Conservation (phyloP, 306 rosid species). For the Glycine soja region DNA sequence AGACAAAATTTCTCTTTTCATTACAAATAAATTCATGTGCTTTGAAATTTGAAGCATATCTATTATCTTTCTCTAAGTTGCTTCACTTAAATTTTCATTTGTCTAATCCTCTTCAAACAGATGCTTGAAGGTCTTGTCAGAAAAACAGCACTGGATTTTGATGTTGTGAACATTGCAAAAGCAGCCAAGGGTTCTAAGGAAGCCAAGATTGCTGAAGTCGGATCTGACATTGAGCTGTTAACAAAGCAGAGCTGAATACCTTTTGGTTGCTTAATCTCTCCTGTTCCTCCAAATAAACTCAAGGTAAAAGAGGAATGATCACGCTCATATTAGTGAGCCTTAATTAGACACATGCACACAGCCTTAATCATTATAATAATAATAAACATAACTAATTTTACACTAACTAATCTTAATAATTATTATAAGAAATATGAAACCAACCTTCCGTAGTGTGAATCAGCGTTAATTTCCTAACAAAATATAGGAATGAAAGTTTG, state of each 20-base stretch:
- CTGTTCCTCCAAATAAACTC: slow-evolving; percentile 9
- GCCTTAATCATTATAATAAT: no score
- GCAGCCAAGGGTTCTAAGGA: slow-evolving; percentile 78
- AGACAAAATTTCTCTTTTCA: neutral
- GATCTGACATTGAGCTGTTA: slow-evolving; percentile 79
- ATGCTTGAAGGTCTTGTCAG: slow-evolving; percentile 83
- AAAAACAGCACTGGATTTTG: slow-evolving; percentile 83
- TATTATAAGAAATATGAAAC: no score
- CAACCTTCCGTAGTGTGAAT: no score
- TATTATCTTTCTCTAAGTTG: neutral
- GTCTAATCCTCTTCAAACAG: slow-evolving; percentile 58
- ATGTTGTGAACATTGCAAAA: slow-evolving; percentile 79
- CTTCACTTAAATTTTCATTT: neutral
- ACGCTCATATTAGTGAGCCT: slow-evolving; percentile 17
- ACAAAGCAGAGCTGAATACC: slow-evolving; percentile 57
- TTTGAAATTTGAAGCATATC: slow-evolving; percentile 8
- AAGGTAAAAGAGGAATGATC: slow-evolving; percentile 17
- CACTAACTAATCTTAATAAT: no score
- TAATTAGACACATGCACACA: neutral
- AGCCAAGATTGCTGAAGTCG: slow-evolving; percentile 79
- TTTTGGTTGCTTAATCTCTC: slow-evolving; percentile 30
- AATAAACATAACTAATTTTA: no score
- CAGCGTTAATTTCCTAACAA: no score
- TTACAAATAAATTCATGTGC: neutral
- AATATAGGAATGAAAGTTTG: no score